Evolutionary conservation across 306 rosid species (phyloP), one percentile per base, ranked within the genome.

Genomic region (Acacia confusa): DNA sequence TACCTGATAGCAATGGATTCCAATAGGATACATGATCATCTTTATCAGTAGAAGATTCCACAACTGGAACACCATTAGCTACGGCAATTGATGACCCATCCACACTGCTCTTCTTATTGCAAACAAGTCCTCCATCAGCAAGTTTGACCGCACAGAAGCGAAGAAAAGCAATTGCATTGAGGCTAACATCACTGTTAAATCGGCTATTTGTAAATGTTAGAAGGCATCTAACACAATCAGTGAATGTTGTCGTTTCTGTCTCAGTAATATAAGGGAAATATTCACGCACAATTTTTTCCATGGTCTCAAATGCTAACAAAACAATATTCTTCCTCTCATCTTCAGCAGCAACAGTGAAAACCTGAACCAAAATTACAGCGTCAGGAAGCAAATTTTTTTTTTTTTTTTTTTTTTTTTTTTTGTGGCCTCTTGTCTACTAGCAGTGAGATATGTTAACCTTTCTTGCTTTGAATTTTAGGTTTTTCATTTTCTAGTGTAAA

Each of bases 261-360:
- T 96, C 99, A 15, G 99, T 96, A 82, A 96, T 96, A 77, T 96
- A 91, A 24, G 99, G 97, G 84, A 96, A 96, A 83, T 87, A 93
- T 89, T 96, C 98, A 84, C 99, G 94, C 75, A 96, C 97, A 79
- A 96, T 96, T 86, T 91, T 96, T 83, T 96, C 99, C 98, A 96
- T 91, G 48, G 98, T 96, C 90, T 93, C 98, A 88, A 96, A 96
- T 28, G 99, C 99, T 88, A 96, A 87, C 74, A 92, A 83, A 40
- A 96, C 97, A 3, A 96, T 87, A 83, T 96, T 96, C 89, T 96
- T 96, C 85, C 92, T 86, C 85, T 93, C 98, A 78, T 96, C 99
- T 79, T 94, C 94, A 41, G 98, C 99, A 75, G 99, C 99, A 80
- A 91, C 90, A 8, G 99, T 96, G 84, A 96, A 96, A 76, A 96